Percentiles rank a stretch among this genome's conserved stretches.
phyloP scores from a whole-genome alignment of 345 rosid species.

The Hirschfeldia incana region DNA sequence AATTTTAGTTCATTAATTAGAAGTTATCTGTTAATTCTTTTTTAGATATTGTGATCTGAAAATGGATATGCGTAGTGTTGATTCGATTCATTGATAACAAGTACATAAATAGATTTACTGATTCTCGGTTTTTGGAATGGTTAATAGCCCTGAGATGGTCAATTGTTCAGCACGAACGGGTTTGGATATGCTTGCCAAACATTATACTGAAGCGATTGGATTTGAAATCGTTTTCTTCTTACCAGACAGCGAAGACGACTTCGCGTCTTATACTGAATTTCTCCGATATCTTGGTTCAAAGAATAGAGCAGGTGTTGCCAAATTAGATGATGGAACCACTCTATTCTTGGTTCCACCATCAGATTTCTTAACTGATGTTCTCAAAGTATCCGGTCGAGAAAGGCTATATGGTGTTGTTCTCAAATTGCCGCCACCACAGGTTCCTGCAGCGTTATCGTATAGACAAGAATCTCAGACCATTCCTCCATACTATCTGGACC shows the following conservation, averaged over 20 bases:
- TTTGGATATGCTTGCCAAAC: constrained; percentile 88
- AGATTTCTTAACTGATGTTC: constrained; percentile 74
- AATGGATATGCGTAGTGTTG: constrained; percentile 14
- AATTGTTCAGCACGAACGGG: constrained; percentile 99
- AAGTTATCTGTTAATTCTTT: constrained; percentile 12
- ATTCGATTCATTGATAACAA: neutral
- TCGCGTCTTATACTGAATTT: constrained; percentile 93
- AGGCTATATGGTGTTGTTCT: constrained; percentile 93
- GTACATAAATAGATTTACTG: constrained; percentile 8
- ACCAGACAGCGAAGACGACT: constrained; percentile 95
- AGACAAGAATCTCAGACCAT: constrained; percentile 47
- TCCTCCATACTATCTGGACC: constrained; percentile 45
- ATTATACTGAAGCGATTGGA: constrained; percentile 71
- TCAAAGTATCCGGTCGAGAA: constrained; percentile 83
- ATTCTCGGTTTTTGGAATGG: constrained; percentile 33
- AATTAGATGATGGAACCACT: constrained; percentile 84
- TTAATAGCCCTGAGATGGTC: constrained; percentile 76
- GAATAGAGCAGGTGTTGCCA: constrained; percentile 96
- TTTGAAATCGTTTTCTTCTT: constrained; percentile 86
- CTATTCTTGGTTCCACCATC: constrained; percentile 95
- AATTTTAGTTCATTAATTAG: neutral
- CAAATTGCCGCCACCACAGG: constrained; percentile 69
- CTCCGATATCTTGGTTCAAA: constrained; percentile 86
- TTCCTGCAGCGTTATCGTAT: constrained; percentile 37
- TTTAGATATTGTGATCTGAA: constrained; percentile 21